Conservation (phyloP, 2,329 filamentous ascomycete species). For the Raffaelea albimanens region DNA sequence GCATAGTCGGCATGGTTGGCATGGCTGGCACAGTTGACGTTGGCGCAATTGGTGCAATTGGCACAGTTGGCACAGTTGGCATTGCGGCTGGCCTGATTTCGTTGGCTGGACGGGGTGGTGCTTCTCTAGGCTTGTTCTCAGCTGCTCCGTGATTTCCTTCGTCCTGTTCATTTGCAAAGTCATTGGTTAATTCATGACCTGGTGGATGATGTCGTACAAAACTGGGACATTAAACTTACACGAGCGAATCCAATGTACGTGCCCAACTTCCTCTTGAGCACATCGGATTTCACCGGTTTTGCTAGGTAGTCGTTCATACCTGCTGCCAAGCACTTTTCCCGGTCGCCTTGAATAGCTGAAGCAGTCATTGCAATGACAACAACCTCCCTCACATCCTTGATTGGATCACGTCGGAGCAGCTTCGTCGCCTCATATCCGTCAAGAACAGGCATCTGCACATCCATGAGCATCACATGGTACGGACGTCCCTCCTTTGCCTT, state of each 20-base stretch:
- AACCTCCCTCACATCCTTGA: slow-evolving; percentile 68
- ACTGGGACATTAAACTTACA: slow-evolving; percentile 12
- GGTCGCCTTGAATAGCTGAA: slow-evolving; percentile 84
- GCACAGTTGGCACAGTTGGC: too few species aligned
- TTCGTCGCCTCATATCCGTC: slow-evolving; percentile 90
- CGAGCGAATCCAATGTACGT: slow-evolving; percentile 36
- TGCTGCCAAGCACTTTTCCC: slow-evolving; percentile 89
- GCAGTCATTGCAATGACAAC: slow-evolving; percentile 98
- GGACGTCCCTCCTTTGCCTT: slow-evolving; percentile 63
- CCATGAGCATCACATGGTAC: slow-evolving; percentile 90
- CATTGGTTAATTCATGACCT: too few species aligned
- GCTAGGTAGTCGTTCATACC: slow-evolving; percentile 98
- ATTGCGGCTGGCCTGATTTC: too few species aligned
- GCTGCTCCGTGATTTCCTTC: too few species aligned
- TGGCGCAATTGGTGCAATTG: too few species aligned
- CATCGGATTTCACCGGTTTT: slow-evolving; percentile 84
- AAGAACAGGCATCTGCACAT: slow-evolving; percentile 90
- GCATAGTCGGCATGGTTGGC: too few species aligned
- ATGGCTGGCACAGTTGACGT: too few species aligned
- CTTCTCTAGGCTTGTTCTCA: too few species aligned
- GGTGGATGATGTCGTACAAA: too few species aligned
- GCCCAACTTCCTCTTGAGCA: slow-evolving; percentile 73
- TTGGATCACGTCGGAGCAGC: slow-evolving; percentile 65
- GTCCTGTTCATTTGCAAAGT: too few species aligned
- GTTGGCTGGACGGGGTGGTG: too few species aligned